Evolutionary conservation across 208 protist species (phyloP).

Genomic region (Trypanosomatidae sp.): DNA sequence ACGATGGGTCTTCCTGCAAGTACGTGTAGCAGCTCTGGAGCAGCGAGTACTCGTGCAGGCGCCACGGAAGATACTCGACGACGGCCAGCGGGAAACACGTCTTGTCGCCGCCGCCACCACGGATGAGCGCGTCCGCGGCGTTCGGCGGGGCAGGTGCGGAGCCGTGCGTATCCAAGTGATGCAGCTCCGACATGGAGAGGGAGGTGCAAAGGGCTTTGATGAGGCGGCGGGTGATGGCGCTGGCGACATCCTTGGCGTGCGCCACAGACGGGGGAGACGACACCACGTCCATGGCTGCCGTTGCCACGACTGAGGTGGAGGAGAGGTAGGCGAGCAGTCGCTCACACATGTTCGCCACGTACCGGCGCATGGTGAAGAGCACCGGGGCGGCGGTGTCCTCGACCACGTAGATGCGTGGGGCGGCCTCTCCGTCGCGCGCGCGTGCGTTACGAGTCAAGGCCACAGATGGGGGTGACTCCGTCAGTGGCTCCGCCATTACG

Average conservation of each 20-base stretch:
- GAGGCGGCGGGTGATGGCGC: constrained; percentile 8
- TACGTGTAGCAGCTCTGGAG: constrained; percentile 54
- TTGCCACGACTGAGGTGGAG: constrained; percentile 16
- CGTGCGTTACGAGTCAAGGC: neutral
- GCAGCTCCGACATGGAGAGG: constrained; percentile 27
- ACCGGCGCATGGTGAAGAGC: constrained; percentile 52
- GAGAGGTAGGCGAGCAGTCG: constrained; percentile 33
- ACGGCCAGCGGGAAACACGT: constrained; percentile 59
- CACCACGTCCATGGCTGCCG: constrained; percentile 1
- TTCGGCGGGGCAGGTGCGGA: neutral
- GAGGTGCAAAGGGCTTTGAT: constrained; percentile 23
- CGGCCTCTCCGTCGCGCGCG: neutral
- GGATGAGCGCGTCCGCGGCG: neutral
- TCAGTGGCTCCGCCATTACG: constrained; percentile 15
- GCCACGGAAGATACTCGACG: constrained; percentile 73
- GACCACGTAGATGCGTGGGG: constrained; percentile 26
- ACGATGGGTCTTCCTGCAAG: constrained; percentile 12
- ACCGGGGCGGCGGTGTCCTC: constrained; percentile 48
- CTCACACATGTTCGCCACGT: constrained; percentile 72
- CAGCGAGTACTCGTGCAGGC: constrained; percentile 67
- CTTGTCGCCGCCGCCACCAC: constrained; percentile 4
- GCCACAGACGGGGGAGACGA: neutral
- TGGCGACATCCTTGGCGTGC: constrained; percentile 6
- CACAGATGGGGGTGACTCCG: neutral
- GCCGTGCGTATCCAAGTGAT: neutral